A percentile compares a stretch with the other conserved stretches of the same genome.
Evolutionary conservation across 2,329 filamentous ascomycete species (phyloP).

Genomic region (Fusarium sulawesiense): DNA sequence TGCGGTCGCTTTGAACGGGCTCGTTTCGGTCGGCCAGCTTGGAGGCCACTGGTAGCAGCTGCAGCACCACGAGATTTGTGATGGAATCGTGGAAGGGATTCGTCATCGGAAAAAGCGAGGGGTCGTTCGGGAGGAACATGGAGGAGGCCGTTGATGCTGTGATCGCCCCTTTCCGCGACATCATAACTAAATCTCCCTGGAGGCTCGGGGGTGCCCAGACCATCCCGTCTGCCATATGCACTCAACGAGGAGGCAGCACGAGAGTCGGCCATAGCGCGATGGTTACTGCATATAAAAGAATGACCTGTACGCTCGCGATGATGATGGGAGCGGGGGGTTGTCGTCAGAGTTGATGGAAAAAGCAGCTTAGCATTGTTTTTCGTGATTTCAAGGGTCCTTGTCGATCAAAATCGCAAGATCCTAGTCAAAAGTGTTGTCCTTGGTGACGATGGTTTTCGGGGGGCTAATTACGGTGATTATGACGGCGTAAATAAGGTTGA

Average conservation of each 20-base stretch:
- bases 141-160: constrained; percentile 43
- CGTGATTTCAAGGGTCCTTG: constrained; percentile 32
- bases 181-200: constrained; percentile 46
- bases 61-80: constrained; percentile 33
- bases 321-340: constrained; percentile 26
- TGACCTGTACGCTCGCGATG: constrained; percentile 31
- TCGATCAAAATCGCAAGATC: constrained; percentile 33
- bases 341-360: constrained; percentile 35
- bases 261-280: constrained; percentile 44
- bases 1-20: constrained; percentile 47
- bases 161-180: constrained; percentile 39
- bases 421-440: constrained; percentile 36
- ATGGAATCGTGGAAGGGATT: constrained; percentile 43
- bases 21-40: constrained; percentile 43
- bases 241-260: constrained; percentile 40
- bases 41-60: constrained; percentile 28
- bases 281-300: constrained; percentile 40
- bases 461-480: constrained; percentile 26
- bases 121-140: constrained; percentile 43
- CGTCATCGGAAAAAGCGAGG: constrained; percentile 46
- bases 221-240: constrained; percentile 43
- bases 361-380: constrained; percentile 42
- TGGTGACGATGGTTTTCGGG: constrained; percentile 33
- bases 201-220: constrained; percentile 42
- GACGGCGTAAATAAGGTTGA: constrained; percentile 18